Percentiles rank a stretch among this genome's conserved stretches.
Evolutionary conservation across 192 early-diverging fungal genomes (phyloP).

Genomic region (Geranomyces variabilis): DNA sequence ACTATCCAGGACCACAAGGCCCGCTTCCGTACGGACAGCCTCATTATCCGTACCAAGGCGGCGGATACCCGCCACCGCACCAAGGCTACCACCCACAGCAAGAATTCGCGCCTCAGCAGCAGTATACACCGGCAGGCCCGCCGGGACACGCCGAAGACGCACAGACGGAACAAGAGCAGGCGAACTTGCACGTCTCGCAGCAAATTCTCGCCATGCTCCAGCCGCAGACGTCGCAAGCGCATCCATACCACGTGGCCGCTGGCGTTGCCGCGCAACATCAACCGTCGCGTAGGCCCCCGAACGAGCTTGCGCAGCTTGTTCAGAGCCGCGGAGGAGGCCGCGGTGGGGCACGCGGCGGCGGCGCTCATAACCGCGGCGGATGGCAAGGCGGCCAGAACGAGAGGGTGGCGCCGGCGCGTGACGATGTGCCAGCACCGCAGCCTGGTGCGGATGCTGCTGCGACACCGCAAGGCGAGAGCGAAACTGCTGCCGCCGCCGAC

Average conservation of each 20-base stretch:
- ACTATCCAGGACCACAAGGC: background rate
- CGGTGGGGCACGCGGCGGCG: background rate
- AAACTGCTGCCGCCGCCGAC: background rate
- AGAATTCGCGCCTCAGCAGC: background rate
- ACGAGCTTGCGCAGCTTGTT: constrained; percentile 29
- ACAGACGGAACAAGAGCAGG: background rate
- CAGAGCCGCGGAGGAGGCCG: constrained; percentile 3
- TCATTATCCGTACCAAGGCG: background rate
- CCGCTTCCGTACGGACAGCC: background rate
- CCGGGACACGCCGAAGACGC: constrained; percentile 6
- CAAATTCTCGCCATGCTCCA: constrained; percentile 32
- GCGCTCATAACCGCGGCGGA: background rate
- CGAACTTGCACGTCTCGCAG: constrained; percentile 16
- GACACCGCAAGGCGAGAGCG: background rate
- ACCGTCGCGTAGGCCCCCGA: constrained; percentile 4
- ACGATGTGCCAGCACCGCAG: background rate
- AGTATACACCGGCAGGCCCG: background rate
- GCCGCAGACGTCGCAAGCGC: constrained; percentile 4
- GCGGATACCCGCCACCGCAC: background rate
- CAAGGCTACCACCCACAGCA: constrained; percentile 5
- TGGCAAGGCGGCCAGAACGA: background rate
- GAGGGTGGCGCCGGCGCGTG: background rate
- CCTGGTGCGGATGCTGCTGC: background rate
- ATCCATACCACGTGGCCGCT: constrained; percentile 24
- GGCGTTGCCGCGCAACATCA: background rate